Evolutionary conservation across 1,139 yeast species (phyloP).

Genomic region (Blastobotrys buckinghamii): DNA sequence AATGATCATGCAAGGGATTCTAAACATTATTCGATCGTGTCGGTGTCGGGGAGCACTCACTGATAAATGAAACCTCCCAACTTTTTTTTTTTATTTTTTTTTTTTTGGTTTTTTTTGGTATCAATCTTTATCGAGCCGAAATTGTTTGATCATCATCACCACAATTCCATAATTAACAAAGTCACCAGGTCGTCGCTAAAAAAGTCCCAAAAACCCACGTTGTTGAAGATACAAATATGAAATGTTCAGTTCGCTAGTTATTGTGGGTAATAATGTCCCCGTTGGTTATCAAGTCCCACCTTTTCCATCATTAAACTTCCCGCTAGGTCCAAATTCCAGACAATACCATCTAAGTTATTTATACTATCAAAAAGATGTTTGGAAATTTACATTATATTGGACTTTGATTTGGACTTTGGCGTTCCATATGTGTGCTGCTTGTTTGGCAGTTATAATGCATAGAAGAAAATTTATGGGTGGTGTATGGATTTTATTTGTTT

Average conservation of each 20-base stretch:
- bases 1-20: no score
- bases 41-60: no score
- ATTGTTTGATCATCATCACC: no score
- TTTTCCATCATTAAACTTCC: slow-evolving; percentile 82
- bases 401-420: slow-evolving; percentile 56
- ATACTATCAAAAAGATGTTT: slow-evolving; percentile 67
- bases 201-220: no score
- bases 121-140: no score
- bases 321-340: slow-evolving; percentile 37
- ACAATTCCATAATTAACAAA: no score
- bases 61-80: no score
- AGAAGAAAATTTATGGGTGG: slow-evolving; percentile 36
- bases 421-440: slow-evolving; percentile 61
- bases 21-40: no score
- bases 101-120: no score
- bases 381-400: slow-evolving; percentile 84
- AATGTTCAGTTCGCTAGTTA: slow-evolving; percentile 17
- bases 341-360: slow-evolving; percentile 51
- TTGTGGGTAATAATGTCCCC: slow-evolving; percentile 43
- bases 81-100: no score
- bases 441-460: slow-evolving; percentile 52
- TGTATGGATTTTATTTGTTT: slow-evolving; percentile 39
- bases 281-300: slow-evolving; percentile 73
- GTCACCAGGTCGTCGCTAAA: no score
- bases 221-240: no score